Percentiles rank a stretch among this genome's conserved stretches.
Evolutionary conservation across 805 yeast species (phyloP).

Genomic region (Ogataea wickerhamii): DNA sequence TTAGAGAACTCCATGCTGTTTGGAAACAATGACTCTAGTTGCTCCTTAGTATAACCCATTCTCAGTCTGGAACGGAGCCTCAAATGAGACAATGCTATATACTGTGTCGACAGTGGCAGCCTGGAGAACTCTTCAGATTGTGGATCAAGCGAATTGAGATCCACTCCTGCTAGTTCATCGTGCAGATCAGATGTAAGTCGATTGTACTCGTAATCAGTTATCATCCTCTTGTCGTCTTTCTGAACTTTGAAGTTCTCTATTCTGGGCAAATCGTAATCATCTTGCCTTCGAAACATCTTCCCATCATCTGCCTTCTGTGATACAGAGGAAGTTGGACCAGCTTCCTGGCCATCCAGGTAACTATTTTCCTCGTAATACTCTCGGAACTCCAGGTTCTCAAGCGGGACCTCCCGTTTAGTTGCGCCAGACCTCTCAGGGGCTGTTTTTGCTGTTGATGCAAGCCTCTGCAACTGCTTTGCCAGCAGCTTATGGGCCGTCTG

Average conservation of each 20-base stretch:
- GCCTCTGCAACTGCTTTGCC: slow-evolving; percentile 71
- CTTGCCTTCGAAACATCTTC: slow-evolving; percentile 48
- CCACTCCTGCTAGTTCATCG: slow-evolving; percentile 63
- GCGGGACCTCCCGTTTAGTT: slow-evolving; percentile 13
- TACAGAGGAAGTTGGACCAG: slow-evolving; percentile 7
- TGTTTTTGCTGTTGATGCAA: slow-evolving; percentile 34
- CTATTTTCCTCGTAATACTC: slow-evolving; percentile 37
- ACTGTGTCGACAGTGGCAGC: slow-evolving; percentile 83
- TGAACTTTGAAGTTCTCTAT: slow-evolving; percentile 49
- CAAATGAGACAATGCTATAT: slow-evolving; percentile 79
- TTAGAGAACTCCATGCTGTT: slow-evolving; percentile 84
- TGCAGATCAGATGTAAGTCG: slow-evolving; percentile 54
- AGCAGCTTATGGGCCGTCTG: slow-evolving; percentile 77
- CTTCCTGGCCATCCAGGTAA: slow-evolving; percentile 17
- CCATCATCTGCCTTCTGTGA: slow-evolving; percentile 11
- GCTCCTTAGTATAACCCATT: slow-evolving; percentile 94
- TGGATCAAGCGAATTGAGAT: slow-evolving; percentile 76
- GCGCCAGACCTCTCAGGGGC: slow-evolving; percentile 5
- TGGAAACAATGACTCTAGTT: slow-evolving; percentile 76
- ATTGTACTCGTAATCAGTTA: slow-evolving; percentile 68
- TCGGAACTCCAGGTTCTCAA: slow-evolving; percentile 28
- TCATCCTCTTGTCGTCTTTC: slow-evolving; percentile 64
- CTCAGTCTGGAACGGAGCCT: slow-evolving; percentile 82
- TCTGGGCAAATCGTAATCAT: slow-evolving; percentile 84
- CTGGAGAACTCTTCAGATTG: slow-evolving; percentile 69